Evolutionary conservation across 441 rosid species (phyloP).

Genomic region (Gossypium gossypioides): DNA sequence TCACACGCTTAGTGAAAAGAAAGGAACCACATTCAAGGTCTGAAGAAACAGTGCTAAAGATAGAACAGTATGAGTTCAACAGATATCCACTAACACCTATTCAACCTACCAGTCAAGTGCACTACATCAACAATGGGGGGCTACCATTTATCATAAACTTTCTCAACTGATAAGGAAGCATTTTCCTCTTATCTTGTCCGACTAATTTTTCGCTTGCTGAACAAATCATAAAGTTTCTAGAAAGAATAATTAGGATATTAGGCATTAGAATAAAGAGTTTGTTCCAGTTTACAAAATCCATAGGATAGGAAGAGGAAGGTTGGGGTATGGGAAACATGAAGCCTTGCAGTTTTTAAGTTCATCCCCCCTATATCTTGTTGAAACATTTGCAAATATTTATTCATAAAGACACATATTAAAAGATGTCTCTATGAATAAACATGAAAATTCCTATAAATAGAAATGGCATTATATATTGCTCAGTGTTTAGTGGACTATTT

Average conservation of each 20-base stretch:
- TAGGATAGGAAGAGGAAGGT: background rate
- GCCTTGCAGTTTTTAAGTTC: background rate
- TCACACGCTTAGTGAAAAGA: background rate
- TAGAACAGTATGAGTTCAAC: conserved; percentile 3
- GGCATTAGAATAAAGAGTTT: background rate
- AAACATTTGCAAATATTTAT: background rate
- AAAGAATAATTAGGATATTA: background rate
- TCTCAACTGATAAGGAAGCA: background rate
- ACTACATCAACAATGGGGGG: background rate
- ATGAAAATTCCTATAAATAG: too few relatives aligned
- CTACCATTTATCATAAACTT: background rate
- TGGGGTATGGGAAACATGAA: background rate
- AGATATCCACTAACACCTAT: conserved; percentile 1
- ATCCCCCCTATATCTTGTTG: background rate
- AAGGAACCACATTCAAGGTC: background rate
- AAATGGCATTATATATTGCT: too few relatives aligned
- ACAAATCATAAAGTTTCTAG: background rate
- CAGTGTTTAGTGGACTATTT: too few relatives aligned
- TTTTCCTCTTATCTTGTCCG: background rate
- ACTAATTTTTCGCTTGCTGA: background rate
- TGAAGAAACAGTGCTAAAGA: background rate
- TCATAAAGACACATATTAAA: background rate
- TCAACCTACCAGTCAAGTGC: background rate
- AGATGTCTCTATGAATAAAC: too few relatives aligned
- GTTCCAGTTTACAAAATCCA: background rate